phyloP scores from a whole-genome alignment of 805 yeast species.

The Danielia reshetovae region DNA sequence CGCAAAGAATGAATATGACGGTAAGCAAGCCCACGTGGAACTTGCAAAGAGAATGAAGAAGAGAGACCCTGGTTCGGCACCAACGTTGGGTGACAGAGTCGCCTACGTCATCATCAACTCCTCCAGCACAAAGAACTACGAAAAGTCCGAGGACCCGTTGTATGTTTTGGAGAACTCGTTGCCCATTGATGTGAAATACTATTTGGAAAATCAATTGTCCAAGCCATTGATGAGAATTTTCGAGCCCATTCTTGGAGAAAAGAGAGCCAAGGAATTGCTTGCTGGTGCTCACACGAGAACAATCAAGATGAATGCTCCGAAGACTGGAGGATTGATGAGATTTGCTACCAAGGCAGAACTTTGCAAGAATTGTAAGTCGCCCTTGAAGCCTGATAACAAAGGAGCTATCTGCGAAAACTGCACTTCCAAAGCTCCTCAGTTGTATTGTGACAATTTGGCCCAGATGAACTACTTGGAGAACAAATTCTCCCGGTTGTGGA shows the following conservation, averaged over 20 bases:
- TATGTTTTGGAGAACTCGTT: conserved; percentile 87
- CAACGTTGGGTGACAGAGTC: conserved; percentile 94
- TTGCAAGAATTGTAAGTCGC: conserved; percentile 85
- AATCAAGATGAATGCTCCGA: conserved; percentile 67
- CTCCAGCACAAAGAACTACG: conserved; percentile 83
- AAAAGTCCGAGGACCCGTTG: conserved; percentile 95
- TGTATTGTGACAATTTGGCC: conserved; percentile 78
- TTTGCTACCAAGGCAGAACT: conserved; percentile 86
- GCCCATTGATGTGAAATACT: conserved; percentile 92
- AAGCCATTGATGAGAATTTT: conserved; percentile 92
- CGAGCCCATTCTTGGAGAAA: conserved; percentile 90
- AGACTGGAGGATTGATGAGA: conserved; percentile 83
- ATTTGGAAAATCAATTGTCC: conserved; percentile 85
- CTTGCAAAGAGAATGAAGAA: conserved; percentile 93
- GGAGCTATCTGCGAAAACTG: conserved; percentile 85
- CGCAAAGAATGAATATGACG: conserved; percentile 85
- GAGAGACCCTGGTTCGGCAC: conserved; percentile 97
- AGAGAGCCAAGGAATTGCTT: conserved; percentile 71
- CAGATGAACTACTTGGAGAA: conserved; percentile 76
- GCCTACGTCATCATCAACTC: conserved; percentile 88
- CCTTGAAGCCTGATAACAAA: conserved; percentile 54
- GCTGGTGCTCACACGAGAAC: conserved; percentile 83
- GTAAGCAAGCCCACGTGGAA: conserved; percentile 96
- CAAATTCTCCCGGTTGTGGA: conserved; percentile 88
- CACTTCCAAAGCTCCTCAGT: conserved; percentile 57